Conservation (phyloP, 2,329 filamentous ascomycete species). For the Ophiostoma sp. region DNA sequence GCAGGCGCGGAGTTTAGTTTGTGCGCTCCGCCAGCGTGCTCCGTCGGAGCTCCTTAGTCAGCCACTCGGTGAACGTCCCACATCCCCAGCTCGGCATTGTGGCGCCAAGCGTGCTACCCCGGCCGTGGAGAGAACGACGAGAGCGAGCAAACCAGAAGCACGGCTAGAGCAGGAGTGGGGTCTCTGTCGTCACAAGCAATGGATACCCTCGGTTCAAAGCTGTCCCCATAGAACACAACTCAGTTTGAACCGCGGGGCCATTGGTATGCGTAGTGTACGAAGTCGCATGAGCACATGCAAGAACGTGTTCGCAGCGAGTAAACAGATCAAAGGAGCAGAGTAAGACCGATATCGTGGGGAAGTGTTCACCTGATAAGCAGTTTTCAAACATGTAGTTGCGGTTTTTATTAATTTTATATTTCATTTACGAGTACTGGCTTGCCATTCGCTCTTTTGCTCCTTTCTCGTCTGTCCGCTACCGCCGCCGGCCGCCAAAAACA, state of each 20-base stretch:
- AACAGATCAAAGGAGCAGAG: background rate
- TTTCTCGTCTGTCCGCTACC: background rate
- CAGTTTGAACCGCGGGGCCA: conserved; percentile 23
- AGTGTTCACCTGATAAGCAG: background rate
- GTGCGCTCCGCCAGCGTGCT: background rate
- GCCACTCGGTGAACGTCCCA: background rate
- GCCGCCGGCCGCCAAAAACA: background rate
- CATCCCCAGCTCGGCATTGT: conserved; percentile 21
- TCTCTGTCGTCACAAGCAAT: conserved; percentile 20
- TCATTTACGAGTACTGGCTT: background rate
- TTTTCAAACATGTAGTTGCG: background rate
- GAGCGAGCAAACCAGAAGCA: background rate
- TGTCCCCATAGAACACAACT: conserved; percentile 14
- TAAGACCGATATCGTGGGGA: conserved; percentile 3
- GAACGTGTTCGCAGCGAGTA: background rate
- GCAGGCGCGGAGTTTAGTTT: background rate
- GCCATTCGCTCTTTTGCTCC: background rate
- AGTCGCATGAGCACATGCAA: conserved; percentile 10
- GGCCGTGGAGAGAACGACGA: background rate
- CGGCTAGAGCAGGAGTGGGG: background rate
- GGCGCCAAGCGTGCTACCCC: conserved; percentile 23
- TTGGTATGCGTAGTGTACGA: background rate
- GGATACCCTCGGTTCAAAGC: conserved; percentile 32
- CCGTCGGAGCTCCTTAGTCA: background rate
- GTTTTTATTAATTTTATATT: background rate